Evolutionary conservation across 2,329 filamentous ascomycete species (phyloP).

Genomic region (Colletotrichum costaricense): DNA sequence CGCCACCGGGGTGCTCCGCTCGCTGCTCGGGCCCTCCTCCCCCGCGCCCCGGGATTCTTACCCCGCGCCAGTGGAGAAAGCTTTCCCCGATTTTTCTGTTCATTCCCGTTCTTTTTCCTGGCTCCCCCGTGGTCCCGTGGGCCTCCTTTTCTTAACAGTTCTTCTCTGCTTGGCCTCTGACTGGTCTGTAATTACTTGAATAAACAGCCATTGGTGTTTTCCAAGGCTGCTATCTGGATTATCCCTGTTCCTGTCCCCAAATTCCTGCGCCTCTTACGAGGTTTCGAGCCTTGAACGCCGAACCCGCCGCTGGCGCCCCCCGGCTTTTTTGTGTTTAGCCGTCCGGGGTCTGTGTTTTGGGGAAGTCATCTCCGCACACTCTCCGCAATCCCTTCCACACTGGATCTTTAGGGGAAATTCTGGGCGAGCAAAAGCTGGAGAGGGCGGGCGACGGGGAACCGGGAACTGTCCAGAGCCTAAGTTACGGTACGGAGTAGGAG

Average conservation of each 20-base stretch:
- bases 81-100: constrained; percentile 23
- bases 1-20: constrained; percentile 4
- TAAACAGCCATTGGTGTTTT: not conserved
- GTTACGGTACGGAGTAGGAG: no score
- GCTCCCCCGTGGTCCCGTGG: no score
- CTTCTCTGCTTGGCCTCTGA: not conserved
- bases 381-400: not conserved
- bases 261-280: not conserved
- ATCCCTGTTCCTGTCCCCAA: not conserved
- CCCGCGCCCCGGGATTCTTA: constrained; percentile 32
- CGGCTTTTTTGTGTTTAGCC: not conserved
- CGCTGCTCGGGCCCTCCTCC: constrained; percentile 30
- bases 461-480: not conserved
- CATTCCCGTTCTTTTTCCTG: constrained; percentile 2
- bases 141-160: not conserved
- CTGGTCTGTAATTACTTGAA: not conserved
- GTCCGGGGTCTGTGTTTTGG: constrained; percentile 4
- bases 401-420: constrained; percentile 12
- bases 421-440: not conserved
- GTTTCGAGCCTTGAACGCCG: not conserved
- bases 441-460: not conserved
- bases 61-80: constrained; percentile 28
- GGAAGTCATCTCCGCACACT: constrained; percentile 29
- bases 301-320: not conserved
- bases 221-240: not conserved